These are phyloP conservation scores for Hymenoscyphus salicellus DNA, from an alignment of 2,329 filamentous ascomycete genomes.

Conservation along the genomic window DNA sequence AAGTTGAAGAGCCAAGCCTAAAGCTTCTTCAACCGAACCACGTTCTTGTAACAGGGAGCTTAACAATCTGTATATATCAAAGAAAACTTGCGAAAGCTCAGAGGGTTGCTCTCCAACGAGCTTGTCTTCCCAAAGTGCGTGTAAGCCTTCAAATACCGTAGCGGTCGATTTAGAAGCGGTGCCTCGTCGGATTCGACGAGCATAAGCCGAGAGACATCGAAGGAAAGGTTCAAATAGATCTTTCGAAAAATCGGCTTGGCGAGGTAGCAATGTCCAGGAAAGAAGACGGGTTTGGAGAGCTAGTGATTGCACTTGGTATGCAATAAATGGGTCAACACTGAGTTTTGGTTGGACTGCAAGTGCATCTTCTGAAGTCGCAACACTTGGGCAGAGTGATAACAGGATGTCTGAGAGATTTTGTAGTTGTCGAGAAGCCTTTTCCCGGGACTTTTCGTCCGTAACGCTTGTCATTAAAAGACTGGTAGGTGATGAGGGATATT, in stretches of 20 bases:
- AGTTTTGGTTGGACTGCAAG: conserved; percentile 52
- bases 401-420: conserved; percentile 64
- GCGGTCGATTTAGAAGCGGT: conserved; percentile 19
- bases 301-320: conserved; percentile 61
- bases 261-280: conserved; percentile 63
- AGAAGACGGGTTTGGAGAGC: conserved; percentile 59
- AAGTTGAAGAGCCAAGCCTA: conserved; percentile 52
- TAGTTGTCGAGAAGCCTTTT: conserved; percentile 63
- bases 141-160: conserved; percentile 23
- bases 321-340: conserved; percentile 54
- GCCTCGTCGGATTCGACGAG: conserved; percentile 45
- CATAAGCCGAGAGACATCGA: conserved; percentile 60
- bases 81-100: conserved; percentile 18
- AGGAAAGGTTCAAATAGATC: conserved; percentile 65
- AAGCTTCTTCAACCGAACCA: conserved; percentile 49
- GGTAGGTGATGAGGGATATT: conserved; percentile 54
- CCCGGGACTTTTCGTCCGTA: conserved; percentile 43
- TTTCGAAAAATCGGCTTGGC: conserved; percentile 57
- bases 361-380: conserved; percentile 61
- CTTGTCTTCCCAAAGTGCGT: conserved; percentile 23
- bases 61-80: conserved; percentile 47
- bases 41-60: conserved; percentile 48
- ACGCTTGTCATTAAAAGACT: conserved; percentile 51
- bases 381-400: conserved; percentile 63
- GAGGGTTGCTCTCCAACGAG: conserved; percentile 18